Evolutionary conservation across 176 grass and related monocot genomes (phyloP).

Genomic region (Rhynchospora breviuscula): DNA sequence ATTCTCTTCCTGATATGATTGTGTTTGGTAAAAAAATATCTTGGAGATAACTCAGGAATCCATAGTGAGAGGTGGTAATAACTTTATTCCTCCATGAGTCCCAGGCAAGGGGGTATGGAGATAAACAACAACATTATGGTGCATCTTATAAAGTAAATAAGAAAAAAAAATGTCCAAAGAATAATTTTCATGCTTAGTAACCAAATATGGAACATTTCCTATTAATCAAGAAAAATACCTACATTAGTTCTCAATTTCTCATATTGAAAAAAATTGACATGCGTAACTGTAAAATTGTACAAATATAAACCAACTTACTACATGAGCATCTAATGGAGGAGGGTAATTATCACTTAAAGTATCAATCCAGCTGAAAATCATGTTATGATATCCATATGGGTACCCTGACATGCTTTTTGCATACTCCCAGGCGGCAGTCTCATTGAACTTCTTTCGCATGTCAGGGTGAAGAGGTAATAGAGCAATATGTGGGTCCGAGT

Average conservation of each 20-base stretch:
- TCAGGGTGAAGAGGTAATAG: slow-evolving; percentile 70
- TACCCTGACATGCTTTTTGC: slow-evolving; percentile 72
- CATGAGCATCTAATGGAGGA: slow-evolving; percentile 88
- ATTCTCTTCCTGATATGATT: background rate
- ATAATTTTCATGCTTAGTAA: too few relatives aligned
- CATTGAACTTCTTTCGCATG: slow-evolving; percentile 80
- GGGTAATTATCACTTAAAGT: slow-evolving; percentile 86
- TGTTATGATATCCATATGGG: slow-evolving; percentile 92
- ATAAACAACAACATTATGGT: too few relatives aligned
- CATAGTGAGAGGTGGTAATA: too few relatives aligned
- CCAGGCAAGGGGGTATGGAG: too few relatives aligned
- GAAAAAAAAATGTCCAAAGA: too few relatives aligned
- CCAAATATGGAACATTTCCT: background rate
- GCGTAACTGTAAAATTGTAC: background rate
- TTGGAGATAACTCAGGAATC: too few relatives aligned
- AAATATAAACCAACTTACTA: slow-evolving; percentile 45
- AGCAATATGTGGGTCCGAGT: slow-evolving; percentile 92
- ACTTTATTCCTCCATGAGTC: too few relatives aligned
- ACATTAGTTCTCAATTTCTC: background rate
- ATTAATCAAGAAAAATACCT: background rate
- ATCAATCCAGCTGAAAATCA: slow-evolving; percentile 99
- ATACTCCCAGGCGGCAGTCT: slow-evolving; percentile 90
- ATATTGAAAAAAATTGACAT: background rate
- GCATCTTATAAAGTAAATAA: too few relatives aligned
- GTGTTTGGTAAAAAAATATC: too few relatives aligned